Percentiles rank a stretch among this genome's conserved stretches.
Conservation (phyloP, 306 rosid species). For the Cucumis hystrix region DNA sequence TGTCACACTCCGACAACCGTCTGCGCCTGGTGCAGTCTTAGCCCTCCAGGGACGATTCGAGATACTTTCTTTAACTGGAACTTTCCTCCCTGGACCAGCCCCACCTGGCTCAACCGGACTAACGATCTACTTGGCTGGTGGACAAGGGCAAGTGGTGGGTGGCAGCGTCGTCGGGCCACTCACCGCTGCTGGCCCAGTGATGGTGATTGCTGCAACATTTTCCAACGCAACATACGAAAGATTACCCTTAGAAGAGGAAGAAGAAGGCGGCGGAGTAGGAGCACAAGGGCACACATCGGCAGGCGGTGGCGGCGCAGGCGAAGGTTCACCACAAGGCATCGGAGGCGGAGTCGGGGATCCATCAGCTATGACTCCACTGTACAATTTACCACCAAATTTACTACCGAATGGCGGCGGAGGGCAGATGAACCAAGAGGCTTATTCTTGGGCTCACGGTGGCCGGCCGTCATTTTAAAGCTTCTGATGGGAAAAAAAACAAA, state of each 20-base stretch:
- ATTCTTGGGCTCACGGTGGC: constrained; percentile 53
- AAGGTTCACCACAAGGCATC: constrained; percentile 20
- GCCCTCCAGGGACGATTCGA: constrained; percentile 67
- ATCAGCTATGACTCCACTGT: constrained; percentile 16
- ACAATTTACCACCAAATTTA: constrained; percentile 34
- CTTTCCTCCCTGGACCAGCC: constrained; percentile 58
- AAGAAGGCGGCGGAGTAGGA: constrained; percentile 8
- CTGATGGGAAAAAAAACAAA: background rate
- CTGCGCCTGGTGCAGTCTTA: constrained; percentile 41
- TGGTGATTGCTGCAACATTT: constrained; percentile 70
- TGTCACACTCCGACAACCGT: constrained; percentile 59
- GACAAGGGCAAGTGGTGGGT: constrained; percentile 69
- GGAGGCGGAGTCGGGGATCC: constrained; percentile 25
- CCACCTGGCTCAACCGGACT: constrained; percentile 51
- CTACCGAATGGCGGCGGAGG: constrained; percentile 37
- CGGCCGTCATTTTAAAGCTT: constrained; percentile 32
- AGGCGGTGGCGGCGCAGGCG: constrained; percentile 12
- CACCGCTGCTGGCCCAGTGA: constrained; percentile 59
- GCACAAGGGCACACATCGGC: constrained; percentile 16
- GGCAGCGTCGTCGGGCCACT: constrained; percentile 71
- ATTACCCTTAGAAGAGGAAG: constrained; percentile 62
- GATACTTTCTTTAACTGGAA: constrained; percentile 56
- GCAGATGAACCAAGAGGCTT: constrained; percentile 61
- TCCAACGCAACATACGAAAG: constrained; percentile 72
- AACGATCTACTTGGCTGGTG: constrained; percentile 64